These are phyloP conservation scores for Verticillium nubilum DNA, from an alignment of 2,329 filamentous ascomycete species.

Conservation along the genomic window DNA sequence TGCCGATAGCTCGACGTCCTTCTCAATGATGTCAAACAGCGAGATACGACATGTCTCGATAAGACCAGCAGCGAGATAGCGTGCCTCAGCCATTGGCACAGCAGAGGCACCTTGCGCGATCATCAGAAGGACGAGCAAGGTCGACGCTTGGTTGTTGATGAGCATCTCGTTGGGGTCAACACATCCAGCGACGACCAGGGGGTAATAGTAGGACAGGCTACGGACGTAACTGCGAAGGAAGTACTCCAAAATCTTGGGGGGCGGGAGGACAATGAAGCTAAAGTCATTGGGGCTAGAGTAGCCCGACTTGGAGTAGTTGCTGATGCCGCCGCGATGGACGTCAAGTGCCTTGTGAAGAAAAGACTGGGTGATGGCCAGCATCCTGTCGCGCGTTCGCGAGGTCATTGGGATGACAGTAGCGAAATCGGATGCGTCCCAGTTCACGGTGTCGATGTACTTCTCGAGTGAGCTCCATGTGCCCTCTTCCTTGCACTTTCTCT, in stretches of 20 bases:
- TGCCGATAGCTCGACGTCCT: slow-evolving; percentile 62
- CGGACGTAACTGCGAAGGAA: slow-evolving; percentile 63
- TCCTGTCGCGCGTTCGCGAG: slow-evolving; percentile 55
- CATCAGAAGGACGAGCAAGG: slow-evolving; percentile 64
- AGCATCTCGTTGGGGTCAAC: slow-evolving; percentile 61
- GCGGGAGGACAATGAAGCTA: slow-evolving; percentile 57
- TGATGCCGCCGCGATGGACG: slow-evolving; percentile 51
- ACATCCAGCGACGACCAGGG: slow-evolving; percentile 52
- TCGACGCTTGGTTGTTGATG: slow-evolving; percentile 60
- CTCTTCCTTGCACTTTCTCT: slow-evolving; percentile 42
- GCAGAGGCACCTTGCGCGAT: slow-evolving; percentile 64
- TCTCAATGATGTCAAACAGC: slow-evolving; percentile 66
- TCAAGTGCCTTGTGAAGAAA: slow-evolving; percentile 67
- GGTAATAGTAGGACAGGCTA: slow-evolving; percentile 61
- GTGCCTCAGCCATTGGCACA: slow-evolving; percentile 60
- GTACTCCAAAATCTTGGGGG: slow-evolving; percentile 60
- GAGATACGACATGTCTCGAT: slow-evolving; percentile 69
- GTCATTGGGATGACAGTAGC: slow-evolving; percentile 39
- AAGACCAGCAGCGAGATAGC: slow-evolving; percentile 60
- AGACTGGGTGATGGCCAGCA: slow-evolving; percentile 66
- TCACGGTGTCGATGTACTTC: slow-evolving; percentile 30
- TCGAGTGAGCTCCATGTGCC: slow-evolving; percentile 40
- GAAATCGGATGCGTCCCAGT: slow-evolving; percentile 28
- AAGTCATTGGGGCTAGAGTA: slow-evolving; percentile 43
- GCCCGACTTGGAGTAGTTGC: slow-evolving; percentile 23